A percentile compares a stretch with the other conserved stretches of the same genome.
Conservation (phyloP, 2,329 filamentous ascomycete genomes). For the Penicillium sumatraense region DNA sequence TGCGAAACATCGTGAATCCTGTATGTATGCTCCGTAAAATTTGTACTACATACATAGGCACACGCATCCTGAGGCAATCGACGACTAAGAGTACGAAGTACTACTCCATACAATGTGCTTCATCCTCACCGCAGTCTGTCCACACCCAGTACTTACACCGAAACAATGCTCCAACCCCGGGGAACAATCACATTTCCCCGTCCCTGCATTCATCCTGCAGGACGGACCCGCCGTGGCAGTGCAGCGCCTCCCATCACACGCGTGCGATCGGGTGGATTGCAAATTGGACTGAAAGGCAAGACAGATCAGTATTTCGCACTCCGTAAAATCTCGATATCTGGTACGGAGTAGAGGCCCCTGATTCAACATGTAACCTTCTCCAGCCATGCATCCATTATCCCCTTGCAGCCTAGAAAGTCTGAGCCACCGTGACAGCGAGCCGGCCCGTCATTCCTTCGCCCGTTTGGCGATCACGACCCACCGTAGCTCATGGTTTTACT, state of each 20-base stretch:
- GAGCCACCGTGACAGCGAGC: constrained; percentile 19
- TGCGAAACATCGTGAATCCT: not conserved
- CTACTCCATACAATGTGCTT: not conserved
- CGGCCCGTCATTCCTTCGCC: constrained; percentile 20
- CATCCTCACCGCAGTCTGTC: not conserved
- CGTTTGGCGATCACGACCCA: constrained; percentile 27
- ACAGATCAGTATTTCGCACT: not conserved
- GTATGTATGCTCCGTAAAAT: not conserved
- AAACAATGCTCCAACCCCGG: constrained; percentile 1
- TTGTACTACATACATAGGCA: not conserved
- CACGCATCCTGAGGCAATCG: not conserved
- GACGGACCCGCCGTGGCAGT: constrained; percentile 2
- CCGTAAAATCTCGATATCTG: not conserved
- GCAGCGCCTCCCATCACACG: not conserved
- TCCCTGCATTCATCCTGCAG: constrained; percentile 3
- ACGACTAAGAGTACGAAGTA: not conserved
- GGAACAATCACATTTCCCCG: constrained; percentile 1
- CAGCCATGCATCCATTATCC: constrained; percentile 2
- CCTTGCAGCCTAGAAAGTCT: constrained; percentile 24
- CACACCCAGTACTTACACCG: not conserved
- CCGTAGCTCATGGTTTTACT: not conserved
- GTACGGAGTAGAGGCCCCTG: not conserved
- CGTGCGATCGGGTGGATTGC: not conserved
- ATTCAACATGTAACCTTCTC: constrained; percentile 16
- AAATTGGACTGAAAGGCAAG: not conserved